phyloP scores from a whole-genome alignment of 2,329 filamentous ascomycete species.

The Alternaria atra region DNA sequence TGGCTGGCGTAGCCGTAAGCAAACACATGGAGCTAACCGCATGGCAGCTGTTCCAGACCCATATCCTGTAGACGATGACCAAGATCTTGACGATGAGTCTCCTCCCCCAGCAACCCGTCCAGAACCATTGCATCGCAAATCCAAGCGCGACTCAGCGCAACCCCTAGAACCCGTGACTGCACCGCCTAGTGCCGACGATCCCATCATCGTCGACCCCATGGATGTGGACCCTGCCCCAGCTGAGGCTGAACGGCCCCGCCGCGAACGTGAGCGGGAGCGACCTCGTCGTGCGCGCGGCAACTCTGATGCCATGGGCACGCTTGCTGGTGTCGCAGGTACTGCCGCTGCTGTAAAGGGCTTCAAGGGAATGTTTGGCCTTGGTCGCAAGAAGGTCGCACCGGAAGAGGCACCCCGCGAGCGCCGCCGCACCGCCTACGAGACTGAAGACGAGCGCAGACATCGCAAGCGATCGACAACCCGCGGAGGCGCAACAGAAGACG shows the following conservation, averaged over 20 bases:
- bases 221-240: constrained; percentile 58
- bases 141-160: constrained; percentile 52
- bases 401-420: constrained; percentile 46
- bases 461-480: constrained; percentile 50
- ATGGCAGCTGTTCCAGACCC: constrained; percentile 60
- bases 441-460: constrained; percentile 49
- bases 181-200: constrained; percentile 54
- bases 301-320: constrained; percentile 67
- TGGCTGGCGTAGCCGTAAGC: constrained; percentile 39
- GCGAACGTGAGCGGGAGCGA: constrained; percentile 49
- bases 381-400: constrained; percentile 44
- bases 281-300: constrained; percentile 63
- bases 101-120: constrained; percentile 45
- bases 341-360: constrained; percentile 61
- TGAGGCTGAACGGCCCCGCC: constrained; percentile 52
- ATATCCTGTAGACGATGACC: constrained; percentile 70
- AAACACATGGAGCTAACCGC: constrained; percentile 50
- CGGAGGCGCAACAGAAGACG: constrained; percentile 47
- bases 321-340: constrained; percentile 41
- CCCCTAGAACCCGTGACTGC: constrained; percentile 48
- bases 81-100: constrained; percentile 59
- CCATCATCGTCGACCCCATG: constrained; percentile 52
- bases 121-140: constrained; percentile 52
- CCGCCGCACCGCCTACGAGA: constrained; percentile 45
- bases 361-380: constrained; percentile 62